Conservation (phyloP, 352 stramenopile species). For the Albugo laibachii region DNA sequence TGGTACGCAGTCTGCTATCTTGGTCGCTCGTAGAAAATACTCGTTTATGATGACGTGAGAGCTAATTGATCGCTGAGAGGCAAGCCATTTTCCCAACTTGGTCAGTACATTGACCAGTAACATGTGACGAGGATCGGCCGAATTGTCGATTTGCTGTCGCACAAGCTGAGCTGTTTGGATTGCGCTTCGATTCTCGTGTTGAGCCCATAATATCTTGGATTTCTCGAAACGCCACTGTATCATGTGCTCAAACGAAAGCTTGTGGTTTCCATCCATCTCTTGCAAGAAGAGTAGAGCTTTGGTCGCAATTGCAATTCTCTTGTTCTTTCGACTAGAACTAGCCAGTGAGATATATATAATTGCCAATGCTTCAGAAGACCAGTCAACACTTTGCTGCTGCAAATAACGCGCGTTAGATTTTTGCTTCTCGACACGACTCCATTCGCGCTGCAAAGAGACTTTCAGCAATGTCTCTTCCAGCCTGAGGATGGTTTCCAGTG, state of each 20-base stretch:
- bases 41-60: slow-evolving; percentile 83
- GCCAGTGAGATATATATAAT: slow-evolving; percentile 37
- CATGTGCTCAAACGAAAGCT: slow-evolving; percentile 17
- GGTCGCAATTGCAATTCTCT: slow-evolving; percentile 44
- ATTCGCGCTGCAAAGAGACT: slow-evolving; percentile 3
- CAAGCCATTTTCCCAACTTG: slow-evolving; percentile 84
- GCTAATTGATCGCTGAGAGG: slow-evolving; percentile 81
- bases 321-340: slow-evolving; percentile 33
- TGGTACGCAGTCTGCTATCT: slow-evolving; percentile 19
- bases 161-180: slow-evolving; percentile 52
- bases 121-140: slow-evolving; percentile 15
- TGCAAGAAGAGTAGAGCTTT: slow-evolving; percentile 38
- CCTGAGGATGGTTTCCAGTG: background rate
- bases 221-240: slow-evolving; percentile 57
- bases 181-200: slow-evolving; percentile 43
- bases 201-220: slow-evolving; percentile 57
- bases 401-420: background rate
- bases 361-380: slow-evolving; percentile 13
- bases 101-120: slow-evolving; percentile 43
- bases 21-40: slow-evolving; percentile 74
- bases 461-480: slow-evolving; percentile 1
- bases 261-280: slow-evolving; percentile 16
- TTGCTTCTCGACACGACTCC: background rate
- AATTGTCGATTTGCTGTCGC: too few relatives aligned
- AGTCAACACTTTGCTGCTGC: slow-evolving; percentile 3